Base-by-base conservation (phyloP, 495 filamentous ascomycete genomes). In the Penicillium psychrofluorescens region DNA sequence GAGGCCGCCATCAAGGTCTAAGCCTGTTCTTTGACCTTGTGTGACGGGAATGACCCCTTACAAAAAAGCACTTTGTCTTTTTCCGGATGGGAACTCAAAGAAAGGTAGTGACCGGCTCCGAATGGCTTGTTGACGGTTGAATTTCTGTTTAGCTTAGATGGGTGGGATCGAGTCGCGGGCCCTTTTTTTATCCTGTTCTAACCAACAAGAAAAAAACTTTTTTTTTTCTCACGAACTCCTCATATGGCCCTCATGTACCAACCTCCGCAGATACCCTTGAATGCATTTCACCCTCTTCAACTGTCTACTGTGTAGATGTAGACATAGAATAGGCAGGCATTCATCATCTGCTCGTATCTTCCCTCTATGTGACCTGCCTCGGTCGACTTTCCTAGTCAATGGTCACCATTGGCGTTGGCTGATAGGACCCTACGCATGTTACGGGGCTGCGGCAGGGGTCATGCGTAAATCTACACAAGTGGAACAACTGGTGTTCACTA, bases 1-100 rank as follows among this genome's bases (percentile, higher is more conserved):
- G 92, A 96, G 68, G 66, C 66, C 47, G 88, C 90, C 57, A 86
- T 97, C 84, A 95, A 95, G 80, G 89, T 99, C 73, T 97, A 94
- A 76, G 55, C 55, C 53, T 41, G 43, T 41, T 40, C 51, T 41
- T 49, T 58, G 32, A 34, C 4, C 15, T 16, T 34, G 51, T 50
- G 51, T 50, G 58, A 59, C 47, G 49, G 55, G 1, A 16, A 16
- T 16, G 54, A 56, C 48, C 50, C 43, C 47, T 41, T 41, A 40
- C 45, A 29, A 53, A 56, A 47, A 48, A 38, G 31, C 16, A 43
- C 37, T 33, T 44, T 46, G 30, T 38, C 40, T 30, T 55, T 50
- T 54, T 35, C 47, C 44, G 51, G 58, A 59, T 53, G 52, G 50
- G 48, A 41, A 52, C 50, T 49, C 45, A 49, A 56, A 61, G 55